Percentiles rank a stretch among this genome's conserved stretches.
These are phyloP conservation scores for Thalassiosira oceanica DNA, from an alignment of 352 stramenopile genomes.

Conservation along the genomic window DNA sequence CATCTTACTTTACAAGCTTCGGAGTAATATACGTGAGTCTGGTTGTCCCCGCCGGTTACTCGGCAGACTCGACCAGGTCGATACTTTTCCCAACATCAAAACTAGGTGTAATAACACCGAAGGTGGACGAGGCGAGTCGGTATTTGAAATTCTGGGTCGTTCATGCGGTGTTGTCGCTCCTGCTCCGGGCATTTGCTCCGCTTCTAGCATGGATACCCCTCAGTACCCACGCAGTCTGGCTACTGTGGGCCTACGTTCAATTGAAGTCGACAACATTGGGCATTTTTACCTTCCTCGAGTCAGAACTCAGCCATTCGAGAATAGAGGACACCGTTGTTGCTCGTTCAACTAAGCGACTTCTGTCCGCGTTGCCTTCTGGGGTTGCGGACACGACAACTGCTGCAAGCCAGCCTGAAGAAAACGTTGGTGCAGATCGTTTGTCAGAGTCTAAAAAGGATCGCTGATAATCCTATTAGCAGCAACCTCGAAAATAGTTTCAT, in stretches of 20 bases:
- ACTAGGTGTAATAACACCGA: constrained; percentile 18
- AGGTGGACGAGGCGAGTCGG: constrained; percentile 35
- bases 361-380: constrained; percentile 40
- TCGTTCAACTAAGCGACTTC: constrained; percentile 18
- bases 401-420: neutral
- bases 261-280: constrained; percentile 48
- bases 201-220: constrained; percentile 75
- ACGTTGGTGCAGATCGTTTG: neutral
- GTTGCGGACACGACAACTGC: neutral
- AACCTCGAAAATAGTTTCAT: too few relatives aligned
- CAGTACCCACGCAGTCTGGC: constrained; percentile 62
- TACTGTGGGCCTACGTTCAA: constrained; percentile 65
- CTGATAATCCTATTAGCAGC: neutral
- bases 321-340: constrained; percentile 41
- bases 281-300: constrained; percentile 57
- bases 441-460: constrained; percentile 5
- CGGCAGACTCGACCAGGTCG: constrained; percentile 23
- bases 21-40: constrained; percentile 73
- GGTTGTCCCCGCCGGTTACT: constrained; percentile 61
- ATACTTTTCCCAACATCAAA: constrained; percentile 15
- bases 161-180: constrained; percentile 43
- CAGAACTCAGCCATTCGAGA: constrained; percentile 45
- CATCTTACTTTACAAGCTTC: constrained; percentile 68
- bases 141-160: constrained; percentile 77
- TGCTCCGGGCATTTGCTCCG: constrained; percentile 45